phyloP scores from a whole-genome alignment of 441 rosid genomes.

The Daphne laureola region DNA sequence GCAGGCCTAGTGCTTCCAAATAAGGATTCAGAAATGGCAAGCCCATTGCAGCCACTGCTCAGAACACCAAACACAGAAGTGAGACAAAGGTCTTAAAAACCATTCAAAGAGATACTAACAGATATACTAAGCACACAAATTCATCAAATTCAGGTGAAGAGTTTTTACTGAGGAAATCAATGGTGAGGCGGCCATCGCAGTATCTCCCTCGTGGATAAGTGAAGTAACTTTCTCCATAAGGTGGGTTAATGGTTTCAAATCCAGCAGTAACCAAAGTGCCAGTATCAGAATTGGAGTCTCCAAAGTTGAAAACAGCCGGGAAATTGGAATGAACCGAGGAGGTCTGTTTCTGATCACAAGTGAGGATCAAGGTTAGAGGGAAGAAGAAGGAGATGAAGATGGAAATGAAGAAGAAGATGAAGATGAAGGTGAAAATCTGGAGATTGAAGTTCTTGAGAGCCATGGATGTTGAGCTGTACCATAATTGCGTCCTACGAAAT shows the following conservation, averaged over 20 bases:
- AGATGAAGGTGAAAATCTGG: slow-evolving; percentile 17
- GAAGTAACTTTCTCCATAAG: slow-evolving; percentile 45
- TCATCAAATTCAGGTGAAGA: neutral
- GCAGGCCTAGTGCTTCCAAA: slow-evolving; percentile 77
- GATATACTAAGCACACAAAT: neutral
- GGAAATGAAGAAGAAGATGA: no score
- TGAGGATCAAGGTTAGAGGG: slow-evolving; percentile 9
- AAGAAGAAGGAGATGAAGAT: slow-evolving; percentile 20
- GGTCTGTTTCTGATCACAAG: neutral
- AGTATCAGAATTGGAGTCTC: slow-evolving; percentile 57
- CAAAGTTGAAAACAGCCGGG: slow-evolving; percentile 53
- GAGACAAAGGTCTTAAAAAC: neutral
- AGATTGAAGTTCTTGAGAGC: slow-evolving; percentile 23
- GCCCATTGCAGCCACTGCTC: slow-evolving; percentile 89
- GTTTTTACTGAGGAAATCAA: slow-evolving; percentile 57
- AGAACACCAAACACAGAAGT: slow-evolving; percentile 3
- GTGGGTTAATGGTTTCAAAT: slow-evolving; percentile 38
- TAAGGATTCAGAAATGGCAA: slow-evolving; percentile 81
- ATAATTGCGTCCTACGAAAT: no score
- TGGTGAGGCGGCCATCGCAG: slow-evolving; percentile 48
- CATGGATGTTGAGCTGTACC: slow-evolving; percentile 19
- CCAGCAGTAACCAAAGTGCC: slow-evolving; percentile 53
- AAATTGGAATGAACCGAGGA: slow-evolving; percentile 38
- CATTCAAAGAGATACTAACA: neutral
- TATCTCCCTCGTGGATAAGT: slow-evolving; percentile 43